These are phyloP conservation scores for Aspergillus carbonarius DNA, from an alignment of 2,329 filamentous ascomycete species.

Conservation along the genomic window DNA sequence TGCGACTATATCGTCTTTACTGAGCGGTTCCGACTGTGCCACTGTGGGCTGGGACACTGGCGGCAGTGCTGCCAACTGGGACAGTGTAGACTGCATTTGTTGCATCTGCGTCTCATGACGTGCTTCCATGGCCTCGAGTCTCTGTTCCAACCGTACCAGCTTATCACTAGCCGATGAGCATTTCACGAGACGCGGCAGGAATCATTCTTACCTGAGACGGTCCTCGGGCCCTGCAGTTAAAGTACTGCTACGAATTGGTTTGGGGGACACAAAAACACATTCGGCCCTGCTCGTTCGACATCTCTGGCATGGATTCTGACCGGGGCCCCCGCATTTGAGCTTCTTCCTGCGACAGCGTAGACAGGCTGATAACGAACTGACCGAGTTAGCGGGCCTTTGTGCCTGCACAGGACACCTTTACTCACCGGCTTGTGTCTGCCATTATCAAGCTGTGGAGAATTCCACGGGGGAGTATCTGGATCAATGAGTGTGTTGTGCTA, in stretches of 20 bases:
- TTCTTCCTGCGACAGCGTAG: not conserved
- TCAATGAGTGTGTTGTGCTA: too few species aligned
- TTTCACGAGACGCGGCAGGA: not conserved
- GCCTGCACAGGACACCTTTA: too few species aligned
- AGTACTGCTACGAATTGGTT: not conserved
- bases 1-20: not conserved
- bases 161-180: too few species aligned
- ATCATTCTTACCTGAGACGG: not conserved
- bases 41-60: not conserved
- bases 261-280: slow-evolving; percentile 1
- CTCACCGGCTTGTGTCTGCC: too few species aligned
- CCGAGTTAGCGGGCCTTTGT: too few species aligned
- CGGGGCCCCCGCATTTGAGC: slow-evolving; percentile 3
- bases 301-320: not conserved
- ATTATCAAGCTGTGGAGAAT: too few species aligned
- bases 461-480: too few species aligned
- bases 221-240: not conserved
- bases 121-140: too few species aligned
- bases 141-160: too few species aligned
- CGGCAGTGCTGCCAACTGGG: not conserved
- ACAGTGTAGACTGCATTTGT: too few species aligned
- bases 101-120: too few species aligned
- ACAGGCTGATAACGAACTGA: slow-evolving; percentile 2
- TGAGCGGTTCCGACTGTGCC: not conserved
- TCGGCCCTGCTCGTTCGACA: not conserved